These are phyloP conservation scores for Neurospora africana DNA, from an alignment of 495 filamentous ascomycete species.

Conservation along the genomic window DNA sequence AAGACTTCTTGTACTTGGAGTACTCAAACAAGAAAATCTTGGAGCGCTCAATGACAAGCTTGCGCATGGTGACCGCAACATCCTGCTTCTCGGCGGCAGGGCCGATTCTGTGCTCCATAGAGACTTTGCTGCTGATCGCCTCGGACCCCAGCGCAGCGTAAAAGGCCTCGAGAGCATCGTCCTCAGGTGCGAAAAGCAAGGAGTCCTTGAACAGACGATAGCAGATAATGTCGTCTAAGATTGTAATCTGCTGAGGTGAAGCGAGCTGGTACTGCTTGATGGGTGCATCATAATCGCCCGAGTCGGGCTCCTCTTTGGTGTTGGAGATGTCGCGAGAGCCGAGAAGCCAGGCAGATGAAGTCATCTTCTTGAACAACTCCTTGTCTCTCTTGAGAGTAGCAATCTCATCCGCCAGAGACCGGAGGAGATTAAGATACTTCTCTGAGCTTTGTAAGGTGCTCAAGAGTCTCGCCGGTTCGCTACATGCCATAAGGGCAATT, in stretches of 20 bases:
- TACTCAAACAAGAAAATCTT: conserved; percentile 78
- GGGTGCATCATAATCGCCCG: conserved; percentile 24
- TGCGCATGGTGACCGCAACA: conserved; percentile 49
- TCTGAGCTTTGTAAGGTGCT: conserved; percentile 67
- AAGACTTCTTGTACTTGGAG: conserved; percentile 45
- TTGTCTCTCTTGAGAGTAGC: conserved; percentile 64
- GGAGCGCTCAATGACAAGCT: conserved; percentile 72
- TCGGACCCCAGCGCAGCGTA: conserved; percentile 58
- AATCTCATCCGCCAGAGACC: conserved; percentile 62
- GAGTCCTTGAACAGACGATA: conserved; percentile 75
- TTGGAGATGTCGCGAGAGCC: conserved; percentile 62
- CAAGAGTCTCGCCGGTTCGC: conserved; percentile 68
- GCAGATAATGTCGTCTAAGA: conserved; percentile 77
- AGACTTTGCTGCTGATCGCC: conserved; percentile 47
- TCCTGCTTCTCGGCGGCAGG: conserved; percentile 36
- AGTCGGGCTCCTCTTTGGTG: conserved; percentile 50
- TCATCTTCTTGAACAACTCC: conserved; percentile 64
- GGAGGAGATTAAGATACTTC: conserved; percentile 73
- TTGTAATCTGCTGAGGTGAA: conserved; percentile 56
- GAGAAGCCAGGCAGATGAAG: conserved; percentile 61
- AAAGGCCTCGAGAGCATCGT: conserved; percentile 75
- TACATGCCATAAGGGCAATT: conserved; percentile 65
- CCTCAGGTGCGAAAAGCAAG: conserved; percentile 75
- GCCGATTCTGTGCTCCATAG: conserved; percentile 48
- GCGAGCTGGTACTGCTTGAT: conserved; percentile 71